A percentile compares a stretch with the other conserved stretches of the same genome.
Evolutionary conservation across 495 filamentous ascomycete genomes (phyloP).

Genomic region (Podospora comata): DNA sequence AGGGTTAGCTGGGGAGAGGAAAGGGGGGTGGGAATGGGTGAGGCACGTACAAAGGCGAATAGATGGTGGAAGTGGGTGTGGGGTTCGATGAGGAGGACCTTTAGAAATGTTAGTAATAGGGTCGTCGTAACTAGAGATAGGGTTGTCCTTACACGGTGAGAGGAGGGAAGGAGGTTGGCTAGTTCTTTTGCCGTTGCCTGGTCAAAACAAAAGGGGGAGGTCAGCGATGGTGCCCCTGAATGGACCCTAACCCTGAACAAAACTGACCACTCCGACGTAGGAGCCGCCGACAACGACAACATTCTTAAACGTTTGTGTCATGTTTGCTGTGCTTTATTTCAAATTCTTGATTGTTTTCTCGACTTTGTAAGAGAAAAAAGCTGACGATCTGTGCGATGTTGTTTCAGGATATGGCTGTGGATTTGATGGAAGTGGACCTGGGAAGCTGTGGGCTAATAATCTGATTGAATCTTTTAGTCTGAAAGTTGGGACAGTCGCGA

Average conservation of each 20-base stretch:
- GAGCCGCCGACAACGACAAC: constrained; percentile 31
- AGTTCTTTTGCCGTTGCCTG: constrained; percentile 29
- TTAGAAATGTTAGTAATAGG: neutral
- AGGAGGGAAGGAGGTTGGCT: constrained; percentile 26
- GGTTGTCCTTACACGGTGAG: constrained; percentile 27
- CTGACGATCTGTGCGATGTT: neutral
- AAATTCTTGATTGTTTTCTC: neutral
- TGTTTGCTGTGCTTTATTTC: neutral
- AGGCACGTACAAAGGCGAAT: constrained; percentile 48
- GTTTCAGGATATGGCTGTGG: neutral
- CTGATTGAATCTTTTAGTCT: neutral
- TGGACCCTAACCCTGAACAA: neutral
- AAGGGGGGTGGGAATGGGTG: neutral
- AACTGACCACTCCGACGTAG: constrained; percentile 30
- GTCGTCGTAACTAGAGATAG: neutral
- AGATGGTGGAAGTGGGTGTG: constrained; percentile 56
- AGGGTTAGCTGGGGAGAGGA: neutral
- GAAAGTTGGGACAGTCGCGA: neutral
- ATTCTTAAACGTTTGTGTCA: constrained; percentile 21
- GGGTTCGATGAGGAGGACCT: constrained; percentile 50
- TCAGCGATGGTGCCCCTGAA: neutral
- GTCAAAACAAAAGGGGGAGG: neutral
- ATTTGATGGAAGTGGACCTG: neutral
- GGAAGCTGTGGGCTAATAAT: neutral
- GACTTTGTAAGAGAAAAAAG: neutral